These are phyloP conservation scores for Cornus florida DNA, from an alignment of 148 eudicot species.

Conservation along the genomic window DNA sequence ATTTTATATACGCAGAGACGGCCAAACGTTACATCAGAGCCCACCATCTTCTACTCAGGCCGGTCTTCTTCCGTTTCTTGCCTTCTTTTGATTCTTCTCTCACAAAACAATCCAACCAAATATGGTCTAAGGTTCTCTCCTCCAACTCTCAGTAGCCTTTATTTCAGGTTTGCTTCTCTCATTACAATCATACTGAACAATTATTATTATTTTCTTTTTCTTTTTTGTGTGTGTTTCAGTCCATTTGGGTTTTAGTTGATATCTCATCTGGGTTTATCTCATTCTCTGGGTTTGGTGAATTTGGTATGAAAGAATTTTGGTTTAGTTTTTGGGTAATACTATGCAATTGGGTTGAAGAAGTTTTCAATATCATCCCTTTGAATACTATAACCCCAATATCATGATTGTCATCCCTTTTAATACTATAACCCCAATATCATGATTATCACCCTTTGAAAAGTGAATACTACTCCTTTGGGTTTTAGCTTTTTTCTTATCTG, in stretches of 20 bases:
- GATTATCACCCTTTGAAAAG: not conserved
- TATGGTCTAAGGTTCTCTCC: not conserved
- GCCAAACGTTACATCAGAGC: not conserved
- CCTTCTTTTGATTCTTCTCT: constrained; percentile 3
- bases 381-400: not conserved
- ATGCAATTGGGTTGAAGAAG: not conserved
- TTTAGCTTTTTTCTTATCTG: constrained; percentile 7
- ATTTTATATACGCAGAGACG: not conserved
- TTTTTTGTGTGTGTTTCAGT: no score
- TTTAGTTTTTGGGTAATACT: not conserved
- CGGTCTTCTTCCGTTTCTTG: constrained; percentile 1
- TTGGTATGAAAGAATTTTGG: not conserved
- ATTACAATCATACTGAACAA: not conserved
- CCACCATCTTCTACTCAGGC: constrained; percentile 4
- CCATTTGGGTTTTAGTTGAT: not conserved
- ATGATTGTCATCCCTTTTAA: not conserved
- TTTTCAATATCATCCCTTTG: no score
- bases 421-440: not conserved
- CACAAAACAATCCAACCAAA: not conserved
- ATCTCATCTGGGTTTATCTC: constrained; percentile 19
- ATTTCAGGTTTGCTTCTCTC: constrained; percentile 31
- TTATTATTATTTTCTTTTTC: no score
- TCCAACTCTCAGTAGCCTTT: constrained; percentile 15
- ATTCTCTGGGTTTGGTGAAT: constrained; percentile 1
- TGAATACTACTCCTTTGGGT: not conserved